Evolutionary conservation across 352 stramenopile species (phyloP).

Genomic region (Plasmopara viticola): DNA sequence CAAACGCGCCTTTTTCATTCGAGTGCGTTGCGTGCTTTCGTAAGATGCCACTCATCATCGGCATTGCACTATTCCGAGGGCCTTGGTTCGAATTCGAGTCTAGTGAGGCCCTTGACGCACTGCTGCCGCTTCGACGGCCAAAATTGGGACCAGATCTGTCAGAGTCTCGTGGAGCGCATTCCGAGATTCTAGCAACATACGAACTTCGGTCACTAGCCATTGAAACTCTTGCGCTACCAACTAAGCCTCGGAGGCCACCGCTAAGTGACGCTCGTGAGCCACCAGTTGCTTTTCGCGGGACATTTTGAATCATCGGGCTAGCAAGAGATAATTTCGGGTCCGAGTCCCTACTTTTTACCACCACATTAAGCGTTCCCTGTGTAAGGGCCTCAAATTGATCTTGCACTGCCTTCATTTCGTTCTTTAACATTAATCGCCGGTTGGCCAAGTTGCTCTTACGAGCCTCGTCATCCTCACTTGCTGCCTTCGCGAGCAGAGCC

Average conservation of each 20-base stretch:
- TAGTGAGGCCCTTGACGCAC: constrained; percentile 45
- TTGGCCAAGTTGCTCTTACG: constrained; percentile 44
- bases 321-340: constrained; percentile 31
- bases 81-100: constrained; percentile 52
- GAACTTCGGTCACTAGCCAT: constrained; percentile 11
- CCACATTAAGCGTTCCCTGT: constrained; percentile 28
- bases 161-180: constrained; percentile 17
- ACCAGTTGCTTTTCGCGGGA: constrained; percentile 16
- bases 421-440: constrained; percentile 55
- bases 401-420: constrained; percentile 69
- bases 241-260: constrained; percentile 17
- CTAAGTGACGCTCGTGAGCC: constrained; percentile 34
- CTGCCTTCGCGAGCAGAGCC: constrained; percentile 47
- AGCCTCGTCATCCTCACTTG: constrained; percentile 43
- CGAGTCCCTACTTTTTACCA: constrained; percentile 18
- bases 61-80: constrained; percentile 25
- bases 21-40: constrained; percentile 75
- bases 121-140: constrained; percentile 42
- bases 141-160: constrained; percentile 27
- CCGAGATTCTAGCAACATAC: constrained; percentile 6
- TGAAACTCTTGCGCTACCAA: constrained; percentile 19
- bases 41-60: constrained; percentile 43
- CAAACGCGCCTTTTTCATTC: constrained; percentile 71
- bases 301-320: constrained; percentile 18
- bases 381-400: constrained; percentile 42